Conservation (phyloP, 176 grass and related monocot genomes). For the Eragrostis curvula region DNA sequence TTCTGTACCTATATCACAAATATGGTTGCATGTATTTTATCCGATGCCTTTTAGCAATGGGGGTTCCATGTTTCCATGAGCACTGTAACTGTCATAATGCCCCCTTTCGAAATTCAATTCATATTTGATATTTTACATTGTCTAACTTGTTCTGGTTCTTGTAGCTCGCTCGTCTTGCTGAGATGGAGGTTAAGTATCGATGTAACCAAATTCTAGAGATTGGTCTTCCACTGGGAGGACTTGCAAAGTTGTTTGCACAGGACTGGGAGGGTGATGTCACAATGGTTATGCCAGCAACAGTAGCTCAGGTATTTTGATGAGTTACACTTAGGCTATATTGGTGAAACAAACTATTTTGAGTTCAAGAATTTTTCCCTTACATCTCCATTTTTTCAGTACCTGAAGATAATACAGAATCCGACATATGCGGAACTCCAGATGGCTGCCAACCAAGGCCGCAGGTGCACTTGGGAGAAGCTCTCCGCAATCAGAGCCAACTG, state of each 20-base stretch:
- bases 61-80: not conserved
- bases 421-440: conserved; percentile 80
- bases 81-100: not conserved
- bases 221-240: conserved; percentile 81
- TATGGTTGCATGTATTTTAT: not conserved
- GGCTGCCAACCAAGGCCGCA: conserved; percentile 83
- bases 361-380: conserved; percentile 10
- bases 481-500: conserved; percentile 97
- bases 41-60: not conserved
- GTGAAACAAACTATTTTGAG: not conserved
- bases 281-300: conserved; percentile 92
- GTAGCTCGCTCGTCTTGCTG: conserved; percentile 84
- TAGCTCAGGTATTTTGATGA: conserved; percentile 48
- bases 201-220: conserved; percentile 94
- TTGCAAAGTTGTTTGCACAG: conserved; percentile 93
- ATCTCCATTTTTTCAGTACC: conserved; percentile 61
- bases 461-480: conserved; percentile 95
- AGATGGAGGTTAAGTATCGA: conserved; percentile 95
- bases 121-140: not conserved
- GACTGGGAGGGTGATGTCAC: conserved; percentile 98
- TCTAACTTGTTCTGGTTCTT: conserved; percentile 42
- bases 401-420: conserved; percentile 93
- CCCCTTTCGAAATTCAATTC: not conserved
- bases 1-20: not conserved
- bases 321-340: not conserved